phyloP scores from a whole-genome alignment of 345 rosid species.

The Eucalyptus cloeziana region DNA sequence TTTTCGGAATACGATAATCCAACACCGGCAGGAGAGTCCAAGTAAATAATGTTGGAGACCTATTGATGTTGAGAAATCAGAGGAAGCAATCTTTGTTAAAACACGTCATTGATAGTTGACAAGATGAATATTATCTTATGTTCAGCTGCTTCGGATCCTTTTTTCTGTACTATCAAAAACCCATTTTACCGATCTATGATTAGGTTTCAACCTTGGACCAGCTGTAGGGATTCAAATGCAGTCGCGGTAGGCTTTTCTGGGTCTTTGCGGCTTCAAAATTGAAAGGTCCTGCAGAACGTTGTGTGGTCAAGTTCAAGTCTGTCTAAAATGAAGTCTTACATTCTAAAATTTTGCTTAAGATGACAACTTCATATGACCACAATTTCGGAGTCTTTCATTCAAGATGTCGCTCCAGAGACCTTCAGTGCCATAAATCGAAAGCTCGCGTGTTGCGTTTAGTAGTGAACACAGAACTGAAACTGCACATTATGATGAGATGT shows the following conservation, averaged over 20 bases:
- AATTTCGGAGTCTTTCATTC: not conserved
- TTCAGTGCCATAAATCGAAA: not conserved
- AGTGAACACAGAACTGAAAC: not conserved
- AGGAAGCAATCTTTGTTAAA: not conserved
- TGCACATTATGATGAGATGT: not conserved
- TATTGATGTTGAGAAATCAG: not conserved
- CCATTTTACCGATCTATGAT: not conserved
- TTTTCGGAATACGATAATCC: slow-evolving; percentile 63
- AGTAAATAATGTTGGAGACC: slow-evolving; percentile 72
- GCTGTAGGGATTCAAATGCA: slow-evolving; percentile 67
- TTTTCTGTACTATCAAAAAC: not conserved
- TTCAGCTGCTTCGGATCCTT: not conserved
- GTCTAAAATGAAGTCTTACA: not conserved
- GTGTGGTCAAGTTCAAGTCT: not conserved
- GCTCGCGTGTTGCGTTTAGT: not conserved
- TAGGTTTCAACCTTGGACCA: slow-evolving; percentile 75
- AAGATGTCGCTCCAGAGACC: not conserved
- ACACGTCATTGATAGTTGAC: not conserved
- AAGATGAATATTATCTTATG: not conserved
- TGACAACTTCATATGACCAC: not conserved
- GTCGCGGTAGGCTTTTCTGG: slow-evolving; percentile 13
- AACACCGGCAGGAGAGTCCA: slow-evolving; percentile 87
- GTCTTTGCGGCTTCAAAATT: slow-evolving; percentile 38
- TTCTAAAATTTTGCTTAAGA: not conserved
- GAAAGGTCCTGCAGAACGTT: slow-evolving; percentile 63